A percentile compares a stretch with the other conserved stretches of the same genome.
Evolutionary conservation across 192 early-diverging fungal species (phyloP).

Genomic region (Allomyces javanicus): DNA sequence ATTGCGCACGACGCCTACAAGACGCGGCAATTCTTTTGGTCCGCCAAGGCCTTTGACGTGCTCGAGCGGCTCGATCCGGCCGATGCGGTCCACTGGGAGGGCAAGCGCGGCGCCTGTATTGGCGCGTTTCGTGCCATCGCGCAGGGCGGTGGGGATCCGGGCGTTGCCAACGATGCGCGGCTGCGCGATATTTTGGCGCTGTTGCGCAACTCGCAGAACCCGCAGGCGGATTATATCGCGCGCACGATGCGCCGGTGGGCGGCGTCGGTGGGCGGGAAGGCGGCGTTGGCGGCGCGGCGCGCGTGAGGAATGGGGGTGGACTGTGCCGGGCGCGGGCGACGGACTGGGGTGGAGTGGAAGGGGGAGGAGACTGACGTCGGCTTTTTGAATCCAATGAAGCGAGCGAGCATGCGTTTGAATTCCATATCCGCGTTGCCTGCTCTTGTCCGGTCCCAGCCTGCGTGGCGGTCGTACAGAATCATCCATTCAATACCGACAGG

Average conservation of each 20-base stretch:
- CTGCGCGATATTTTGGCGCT: slow-evolving; percentile 30
- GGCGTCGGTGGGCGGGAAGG: too few species aligned
- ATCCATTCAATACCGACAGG: too few species aligned
- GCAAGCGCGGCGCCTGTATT: slow-evolving; percentile 39
- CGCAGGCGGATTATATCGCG: slow-evolving; percentile 41
- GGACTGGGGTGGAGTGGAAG: too few species aligned
- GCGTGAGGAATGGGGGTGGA: too few species aligned
- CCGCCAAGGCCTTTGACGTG: slow-evolving; percentile 42
- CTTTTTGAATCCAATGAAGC: too few species aligned
- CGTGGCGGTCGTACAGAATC: too few species aligned
- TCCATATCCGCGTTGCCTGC: too few species aligned
- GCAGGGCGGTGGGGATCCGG: slow-evolving; percentile 18
- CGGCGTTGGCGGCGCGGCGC: too few species aligned
- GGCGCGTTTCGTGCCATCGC: slow-evolving; percentile 32
- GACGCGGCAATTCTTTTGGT: slow-evolving; percentile 26
- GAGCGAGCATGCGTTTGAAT: too few species aligned
- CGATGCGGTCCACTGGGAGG: slow-evolving; percentile 42
- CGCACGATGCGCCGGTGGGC: slow-evolving; percentile 15
- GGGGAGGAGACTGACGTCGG: too few species aligned
- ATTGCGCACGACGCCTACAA: slow-evolving; percentile 45
- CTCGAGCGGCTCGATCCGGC: slow-evolving; percentile 34
- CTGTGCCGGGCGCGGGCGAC: too few species aligned
- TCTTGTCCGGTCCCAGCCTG: too few species aligned
- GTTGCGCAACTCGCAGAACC: slow-evolving; percentile 34
- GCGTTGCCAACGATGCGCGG: slow-evolving; percentile 12